Base-by-base conservation (phyloP, 2,329 filamentous ascomycete genomes). In the Colletotrichum karsti region DNA sequence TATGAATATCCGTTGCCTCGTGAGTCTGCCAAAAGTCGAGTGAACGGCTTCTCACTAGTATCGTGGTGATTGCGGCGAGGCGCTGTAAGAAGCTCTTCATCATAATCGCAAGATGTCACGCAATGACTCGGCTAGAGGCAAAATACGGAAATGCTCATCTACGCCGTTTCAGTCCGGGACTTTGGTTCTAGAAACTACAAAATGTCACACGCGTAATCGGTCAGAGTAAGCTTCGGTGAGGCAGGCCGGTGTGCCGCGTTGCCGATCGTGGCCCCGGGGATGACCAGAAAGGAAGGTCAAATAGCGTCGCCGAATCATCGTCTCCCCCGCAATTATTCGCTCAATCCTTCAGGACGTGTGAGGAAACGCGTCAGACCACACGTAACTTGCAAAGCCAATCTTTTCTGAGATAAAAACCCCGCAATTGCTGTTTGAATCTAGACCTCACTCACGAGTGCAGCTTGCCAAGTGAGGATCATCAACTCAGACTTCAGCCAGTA, bases 251-350 rank as follows among this genome's bases (percentile, higher is more conserved):
- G 18, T 59, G 53, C 44, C 60, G 53, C 1, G 13, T 5, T 37
- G 63, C 51, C 59, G 59, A 41, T 28, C 18, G n/a, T 15, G 37
- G 2, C 8, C 33, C 39, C 24, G 22, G 22, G 9, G 20, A 20
- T 20, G 22, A 55, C 53, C 10, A 57, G 61, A 67, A 26, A 64
- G 64, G 64, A 58, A 67, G 64, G 64, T 64, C 26, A 12, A 41
- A 67, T 9, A 7, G 12, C 15, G 2, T 42, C 5, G 13, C 39
- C 60, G 60, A 67, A 64, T 67, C 60, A 54, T 13, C 4, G 26
- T 5, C 5, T 7, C 15, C 64, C 37, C 64, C 64, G 41, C 64
- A 37, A 42, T 18, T 3, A 1, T 37, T 37, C n/a, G 33, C 37
- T 28, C 20, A 37, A 58, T 67, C 53, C 59, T 63, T 48, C 56